Conservation (phyloP, 2,329 filamentous ascomycete genomes). For the Ceratocystis lukuohia region DNA sequence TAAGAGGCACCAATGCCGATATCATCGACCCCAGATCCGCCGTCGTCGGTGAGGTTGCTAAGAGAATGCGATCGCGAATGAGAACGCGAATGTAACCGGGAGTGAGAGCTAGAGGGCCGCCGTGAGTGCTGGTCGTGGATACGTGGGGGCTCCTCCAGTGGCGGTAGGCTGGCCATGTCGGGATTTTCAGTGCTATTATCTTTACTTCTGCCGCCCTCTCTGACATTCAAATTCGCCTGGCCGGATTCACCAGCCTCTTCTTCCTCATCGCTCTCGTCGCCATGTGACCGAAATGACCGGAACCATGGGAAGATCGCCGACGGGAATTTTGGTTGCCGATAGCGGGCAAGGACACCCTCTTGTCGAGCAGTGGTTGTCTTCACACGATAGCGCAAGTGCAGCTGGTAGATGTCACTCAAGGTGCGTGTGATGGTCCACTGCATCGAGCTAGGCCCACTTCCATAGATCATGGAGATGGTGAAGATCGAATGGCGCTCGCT, state of each 20-base stretch:
- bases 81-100: background rate
- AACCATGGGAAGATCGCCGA: conserved; percentile 81
- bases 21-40: conserved; percentile 31
- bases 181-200: background rate
- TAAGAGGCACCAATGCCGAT: conserved; percentile 17
- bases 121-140: conserved; percentile 15
- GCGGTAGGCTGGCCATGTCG: conserved; percentile 22
- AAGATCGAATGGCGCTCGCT: conserved; percentile 69
- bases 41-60: conserved; percentile 31
- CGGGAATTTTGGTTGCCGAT: conserved; percentile 78
- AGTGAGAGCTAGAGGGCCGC: background rate
- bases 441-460: conserved; percentile 90
- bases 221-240: background rate
- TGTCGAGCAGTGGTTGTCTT: conserved; percentile 50
- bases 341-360: conserved; percentile 35
- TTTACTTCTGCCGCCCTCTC: background rate
- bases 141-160: conserved; percentile 21
- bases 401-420: conserved; percentile 76
- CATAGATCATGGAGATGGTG: conserved; percentile 87
- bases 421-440: conserved; percentile 86
- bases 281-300: conserved; percentile 63
- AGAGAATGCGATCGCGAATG: conserved; percentile 3
- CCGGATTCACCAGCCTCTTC: conserved; percentile 28
- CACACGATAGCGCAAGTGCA: conserved; percentile 88
- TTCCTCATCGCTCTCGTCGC: conserved; percentile 71